Percentiles rank a stretch among this genome's conserved stretches.
phyloP scores from a whole-genome alignment of 1,284 basidiomycete genomes.

The Puccinia horiana region DNA sequence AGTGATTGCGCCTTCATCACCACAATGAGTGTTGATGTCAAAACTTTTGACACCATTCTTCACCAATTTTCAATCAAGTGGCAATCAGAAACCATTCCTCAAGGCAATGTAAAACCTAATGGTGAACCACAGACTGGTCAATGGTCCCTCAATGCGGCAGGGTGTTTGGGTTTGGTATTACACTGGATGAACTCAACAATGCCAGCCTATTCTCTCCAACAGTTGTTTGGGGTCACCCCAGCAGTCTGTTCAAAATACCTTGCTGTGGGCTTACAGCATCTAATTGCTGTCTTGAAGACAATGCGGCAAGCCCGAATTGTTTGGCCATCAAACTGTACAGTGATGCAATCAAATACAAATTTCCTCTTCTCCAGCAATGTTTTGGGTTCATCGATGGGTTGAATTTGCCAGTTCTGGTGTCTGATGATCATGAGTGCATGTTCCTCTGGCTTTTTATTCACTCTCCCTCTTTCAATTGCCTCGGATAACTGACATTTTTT shows the following conservation, averaged over 20 bases:
- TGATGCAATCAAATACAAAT: neutral
- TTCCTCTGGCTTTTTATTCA: neutral
- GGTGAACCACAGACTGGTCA: neutral
- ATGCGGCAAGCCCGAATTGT: neutral
- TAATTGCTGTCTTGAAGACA: neutral
- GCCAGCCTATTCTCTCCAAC: neutral
- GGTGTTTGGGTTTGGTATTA: neutral
- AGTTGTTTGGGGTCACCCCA: neutral
- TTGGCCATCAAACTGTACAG: neutral
- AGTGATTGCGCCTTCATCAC: neutral
- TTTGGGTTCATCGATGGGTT: constrained; percentile 16
- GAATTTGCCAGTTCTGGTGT: neutral
- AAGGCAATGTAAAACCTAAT: neutral
- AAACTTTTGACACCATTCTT: neutral
- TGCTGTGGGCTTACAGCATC: neutral
- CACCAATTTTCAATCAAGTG: neutral
- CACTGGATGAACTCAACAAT: constrained; percentile 3
- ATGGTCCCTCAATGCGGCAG: neutral
- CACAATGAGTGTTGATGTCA: neutral
- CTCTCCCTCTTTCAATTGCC: too few species aligned
- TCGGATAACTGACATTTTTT: neutral
- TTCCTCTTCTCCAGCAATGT: too few species aligned
- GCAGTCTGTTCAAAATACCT: neutral
- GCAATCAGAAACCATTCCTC: neutral
- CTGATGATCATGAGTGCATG: constrained; percentile 4